Conservation (phyloP, 257 asterid species). For the Echites panduratus region DNA sequence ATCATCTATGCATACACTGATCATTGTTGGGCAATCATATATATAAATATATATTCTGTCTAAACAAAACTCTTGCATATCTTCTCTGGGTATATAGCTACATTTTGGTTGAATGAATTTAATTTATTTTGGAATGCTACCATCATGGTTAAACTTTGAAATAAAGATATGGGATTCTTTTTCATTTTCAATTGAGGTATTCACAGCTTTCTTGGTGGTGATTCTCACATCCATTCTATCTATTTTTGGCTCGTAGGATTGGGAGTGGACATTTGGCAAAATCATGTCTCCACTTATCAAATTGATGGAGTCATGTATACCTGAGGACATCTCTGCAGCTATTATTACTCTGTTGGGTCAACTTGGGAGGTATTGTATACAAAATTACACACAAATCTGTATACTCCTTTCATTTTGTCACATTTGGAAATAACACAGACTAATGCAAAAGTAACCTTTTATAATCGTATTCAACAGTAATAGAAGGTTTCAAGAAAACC, state of each 20-base stretch:
- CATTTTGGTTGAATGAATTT: neutral
- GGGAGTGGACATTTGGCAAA: conserved; percentile 69
- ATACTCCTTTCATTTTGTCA: no score
- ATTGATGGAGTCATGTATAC: conserved; percentile 38
- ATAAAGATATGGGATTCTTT: neutral
- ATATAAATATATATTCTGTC: no score
- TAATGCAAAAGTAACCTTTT: no score
- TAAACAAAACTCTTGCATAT: neutral
- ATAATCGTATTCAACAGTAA: no score
- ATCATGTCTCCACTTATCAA: conserved; percentile 40
- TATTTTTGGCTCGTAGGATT: conserved; percentile 48
- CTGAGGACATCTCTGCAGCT: conserved; percentile 47
- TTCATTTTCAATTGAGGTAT: neutral
- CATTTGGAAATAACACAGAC: no score
- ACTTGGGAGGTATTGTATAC: conserved; percentile 67
- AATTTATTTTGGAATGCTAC: neutral
- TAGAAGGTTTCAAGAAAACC: neutral
- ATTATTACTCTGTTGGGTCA: conserved; percentile 60
- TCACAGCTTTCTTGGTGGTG: neutral
- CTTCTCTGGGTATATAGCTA: neutral
- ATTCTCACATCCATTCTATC: conserved; percentile 6
- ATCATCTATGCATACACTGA: neutral
- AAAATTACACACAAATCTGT: neutral
- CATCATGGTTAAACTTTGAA: neutral
- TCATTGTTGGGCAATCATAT: neutral